Evolutionary conservation across 2,329 filamentous ascomycete species (phyloP).

Genomic region (Calonectria honghensis): DNA sequence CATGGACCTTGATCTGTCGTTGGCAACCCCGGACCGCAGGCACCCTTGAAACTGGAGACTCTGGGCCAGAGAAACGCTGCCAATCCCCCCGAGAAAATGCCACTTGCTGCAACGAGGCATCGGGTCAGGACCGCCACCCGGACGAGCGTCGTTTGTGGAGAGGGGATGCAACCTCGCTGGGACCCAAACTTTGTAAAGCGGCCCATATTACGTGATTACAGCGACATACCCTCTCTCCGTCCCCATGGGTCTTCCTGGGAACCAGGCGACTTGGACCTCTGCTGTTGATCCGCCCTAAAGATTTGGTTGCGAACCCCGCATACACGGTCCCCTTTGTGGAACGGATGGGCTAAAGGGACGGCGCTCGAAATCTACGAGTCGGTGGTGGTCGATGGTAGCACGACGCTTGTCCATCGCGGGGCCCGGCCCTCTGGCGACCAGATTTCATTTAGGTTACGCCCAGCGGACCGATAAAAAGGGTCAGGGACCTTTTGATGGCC

Average conservation of each 20-base stretch:
- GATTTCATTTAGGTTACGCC: conserved; percentile 24
- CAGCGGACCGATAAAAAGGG: conserved; percentile 18
- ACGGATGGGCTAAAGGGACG: not conserved
- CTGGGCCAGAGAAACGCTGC: conserved; percentile 6
- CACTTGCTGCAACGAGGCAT: conserved; percentile 18
- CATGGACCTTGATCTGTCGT: conserved; percentile 44
- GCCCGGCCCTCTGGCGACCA: not conserved
- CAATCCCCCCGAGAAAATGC: conserved; percentile 7
- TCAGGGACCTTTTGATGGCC: conserved; percentile 18
- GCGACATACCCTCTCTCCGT: not conserved
- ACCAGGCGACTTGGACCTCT: not conserved
- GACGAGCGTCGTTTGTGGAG: conserved; percentile 26
- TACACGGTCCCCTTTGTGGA: not conserved
- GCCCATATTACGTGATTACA: conserved; percentile 32
- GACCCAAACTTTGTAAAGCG: conserved; percentile 39
- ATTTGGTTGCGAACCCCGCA: conserved; percentile 10
- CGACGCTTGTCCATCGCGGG: conserved; percentile 10
- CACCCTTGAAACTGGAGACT: conserved; percentile 31
- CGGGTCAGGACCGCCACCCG: not conserved
- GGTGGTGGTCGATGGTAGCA: not conserved
- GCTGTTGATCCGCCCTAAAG: not conserved
- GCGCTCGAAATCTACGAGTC: not conserved
- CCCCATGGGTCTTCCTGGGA: conserved; percentile 15
- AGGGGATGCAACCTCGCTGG: conserved; percentile 3
- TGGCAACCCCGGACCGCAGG: conserved; percentile 33